These are phyloP conservation scores for Leishmania tarentolae DNA, from an alignment of 208 protist species.

Conservation along the genomic window DNA sequence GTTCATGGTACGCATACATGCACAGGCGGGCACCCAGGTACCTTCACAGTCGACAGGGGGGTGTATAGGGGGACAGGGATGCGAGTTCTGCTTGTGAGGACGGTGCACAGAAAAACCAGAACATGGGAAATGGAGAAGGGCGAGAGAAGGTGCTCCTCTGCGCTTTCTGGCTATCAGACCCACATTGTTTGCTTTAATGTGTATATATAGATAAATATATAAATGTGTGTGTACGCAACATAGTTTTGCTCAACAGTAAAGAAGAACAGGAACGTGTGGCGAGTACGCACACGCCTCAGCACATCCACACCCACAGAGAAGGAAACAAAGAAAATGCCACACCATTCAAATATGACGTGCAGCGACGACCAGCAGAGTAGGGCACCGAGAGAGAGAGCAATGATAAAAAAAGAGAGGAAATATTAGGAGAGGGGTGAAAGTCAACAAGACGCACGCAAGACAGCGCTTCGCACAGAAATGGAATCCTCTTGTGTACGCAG, in stretches of 20 bases:
- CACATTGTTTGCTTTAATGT: neutral
- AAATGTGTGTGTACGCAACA: neutral
- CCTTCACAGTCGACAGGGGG: neutral
- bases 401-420: neutral
- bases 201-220: neutral
- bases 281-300: neutral
- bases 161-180: neutral
- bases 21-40: neutral
- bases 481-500: neutral
- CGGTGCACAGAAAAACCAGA: neutral
- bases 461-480: neutral
- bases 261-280: neutral
- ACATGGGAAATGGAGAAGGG: neutral
- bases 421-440: neutral
- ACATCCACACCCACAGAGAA: neutral
- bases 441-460: neutral
- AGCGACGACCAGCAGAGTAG: neutral
- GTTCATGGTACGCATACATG: neutral
- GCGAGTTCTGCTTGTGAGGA: neutral
- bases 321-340: neutral
- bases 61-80: neutral
- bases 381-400: neutral
- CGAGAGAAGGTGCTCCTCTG: neutral
- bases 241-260: neutral
- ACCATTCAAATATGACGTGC: neutral